phyloP scores from a whole-genome alignment of 805 yeast species.

The Saturnispora gosingensis region DNA sequence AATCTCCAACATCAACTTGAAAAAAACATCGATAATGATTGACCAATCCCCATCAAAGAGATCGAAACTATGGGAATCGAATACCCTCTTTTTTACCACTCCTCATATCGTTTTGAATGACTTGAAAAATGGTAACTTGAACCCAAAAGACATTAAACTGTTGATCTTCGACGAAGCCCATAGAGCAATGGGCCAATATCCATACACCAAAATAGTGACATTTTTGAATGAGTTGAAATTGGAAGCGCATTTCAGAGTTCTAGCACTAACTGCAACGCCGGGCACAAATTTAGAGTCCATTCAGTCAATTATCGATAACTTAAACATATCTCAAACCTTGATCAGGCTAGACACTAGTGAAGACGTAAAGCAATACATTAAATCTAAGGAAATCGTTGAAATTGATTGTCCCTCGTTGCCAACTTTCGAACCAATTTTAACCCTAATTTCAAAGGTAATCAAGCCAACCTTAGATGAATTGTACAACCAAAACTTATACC shows the following conservation, averaged over 20 bases:
- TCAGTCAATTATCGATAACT: constrained; percentile 69
- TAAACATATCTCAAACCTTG: constrained; percentile 69
- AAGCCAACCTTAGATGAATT: constrained; percentile 58
- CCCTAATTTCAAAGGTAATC: constrained; percentile 52
- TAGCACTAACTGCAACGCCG: constrained; percentile 95
- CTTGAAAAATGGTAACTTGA: constrained; percentile 58
- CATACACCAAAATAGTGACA: constrained; percentile 76
- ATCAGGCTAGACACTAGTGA: constrained; percentile 76
- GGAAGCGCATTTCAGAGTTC: constrained; percentile 40
- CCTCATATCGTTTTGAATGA: constrained; percentile 97
- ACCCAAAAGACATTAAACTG: constrained; percentile 67
- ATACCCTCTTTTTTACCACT: constrained; percentile 82
- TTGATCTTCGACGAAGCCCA: constrained; percentile 95
- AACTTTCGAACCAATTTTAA: constrained; percentile 50
- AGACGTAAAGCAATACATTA: constrained; percentile 76
- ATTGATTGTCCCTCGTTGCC: constrained; percentile 43
- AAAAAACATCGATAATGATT: constrained; percentile 69
- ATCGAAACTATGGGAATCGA: constrained; percentile 65
- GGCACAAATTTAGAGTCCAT: constrained; percentile 82
- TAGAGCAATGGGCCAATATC: constrained; percentile 81
- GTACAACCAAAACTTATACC: constrained; percentile 52
- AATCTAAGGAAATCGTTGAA: constrained; percentile 51
- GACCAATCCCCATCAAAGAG: constrained; percentile 47
- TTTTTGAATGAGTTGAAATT: constrained; percentile 48
- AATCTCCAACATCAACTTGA: constrained; percentile 71